Evolutionary conservation across 177 flowering plant species (phyloP).

Genomic region (Tripterygium wilfordii): DNA sequence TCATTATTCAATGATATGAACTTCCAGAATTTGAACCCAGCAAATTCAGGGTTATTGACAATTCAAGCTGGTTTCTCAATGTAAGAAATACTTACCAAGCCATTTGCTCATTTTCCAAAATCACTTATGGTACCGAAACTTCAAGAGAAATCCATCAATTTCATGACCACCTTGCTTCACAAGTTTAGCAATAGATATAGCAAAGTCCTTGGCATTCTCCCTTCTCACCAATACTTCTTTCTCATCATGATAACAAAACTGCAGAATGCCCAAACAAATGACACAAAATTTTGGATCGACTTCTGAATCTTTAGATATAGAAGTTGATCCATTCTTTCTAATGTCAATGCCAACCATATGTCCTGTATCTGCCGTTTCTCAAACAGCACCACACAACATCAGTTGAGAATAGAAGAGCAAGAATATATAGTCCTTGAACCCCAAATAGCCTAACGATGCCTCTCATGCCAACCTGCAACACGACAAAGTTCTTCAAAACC

Average conservation of each 20-base stretch:
- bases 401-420: slow-evolving; percentile 23
- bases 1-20: too few species aligned
- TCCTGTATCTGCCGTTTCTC: slow-evolving; percentile 7
- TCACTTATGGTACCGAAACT: slow-evolving; percentile 55
- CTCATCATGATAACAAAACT: slow-evolving; percentile 35
- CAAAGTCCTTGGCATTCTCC: slow-evolving; percentile 34
- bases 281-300: slow-evolving; percentile 31
- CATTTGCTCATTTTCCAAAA: slow-evolving; percentile 47
- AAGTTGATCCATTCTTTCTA: too few species aligned
- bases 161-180: slow-evolving; percentile 54
- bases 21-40: background rate
- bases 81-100: slow-evolving; percentile 36
- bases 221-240: slow-evolving; percentile 23
- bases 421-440: slow-evolving; percentile 24
- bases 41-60: background rate
- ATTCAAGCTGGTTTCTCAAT: too few species aligned
- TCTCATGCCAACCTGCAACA: slow-evolving; percentile 53
- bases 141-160: slow-evolving; percentile 63
- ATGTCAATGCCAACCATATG: too few species aligned
- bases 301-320: slow-evolving; percentile 10
- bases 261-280: slow-evolving; percentile 75
- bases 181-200: slow-evolving; percentile 31
- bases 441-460: slow-evolving; percentile 67
- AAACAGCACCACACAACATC: slow-evolving; percentile 18
- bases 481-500: background rate